Conservation (phyloP, 768 basidiomycete genomes). For the Collybia sordida region DNA sequence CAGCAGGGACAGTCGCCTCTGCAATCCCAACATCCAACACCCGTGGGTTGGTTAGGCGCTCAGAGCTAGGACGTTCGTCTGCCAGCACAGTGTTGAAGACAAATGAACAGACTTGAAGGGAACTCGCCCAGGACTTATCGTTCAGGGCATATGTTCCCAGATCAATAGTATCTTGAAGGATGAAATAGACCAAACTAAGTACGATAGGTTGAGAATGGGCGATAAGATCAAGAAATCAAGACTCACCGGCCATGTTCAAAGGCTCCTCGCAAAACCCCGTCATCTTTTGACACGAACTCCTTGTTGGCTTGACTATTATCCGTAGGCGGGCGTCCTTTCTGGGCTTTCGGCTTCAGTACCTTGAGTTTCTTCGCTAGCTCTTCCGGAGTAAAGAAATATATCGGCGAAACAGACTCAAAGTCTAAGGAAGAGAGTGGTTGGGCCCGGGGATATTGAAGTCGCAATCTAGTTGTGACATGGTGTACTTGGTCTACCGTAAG, state of each 20-base stretch:
- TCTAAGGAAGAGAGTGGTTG: slow-evolving; percentile 16
- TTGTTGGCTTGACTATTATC: slow-evolving; percentile 47
- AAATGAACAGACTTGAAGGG: slow-evolving; percentile 33
- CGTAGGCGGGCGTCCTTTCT: slow-evolving; percentile 27
- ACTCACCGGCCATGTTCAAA: slow-evolving; percentile 51
- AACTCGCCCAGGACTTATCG: slow-evolving; percentile 28
- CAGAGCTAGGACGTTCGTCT: slow-evolving; percentile 28
- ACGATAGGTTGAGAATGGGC: neutral
- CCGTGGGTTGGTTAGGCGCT: slow-evolving; percentile 28
- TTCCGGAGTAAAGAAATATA: slow-evolving; percentile 31
- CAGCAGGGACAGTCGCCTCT: slow-evolving; percentile 26
- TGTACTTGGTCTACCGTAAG: slow-evolving; percentile 32
- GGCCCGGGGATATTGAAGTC: slow-evolving; percentile 5
- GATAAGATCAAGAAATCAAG: neutral
- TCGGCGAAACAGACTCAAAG: slow-evolving; percentile 49
- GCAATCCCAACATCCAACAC: slow-evolving; percentile 43
- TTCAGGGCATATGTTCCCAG: slow-evolving; percentile 26
- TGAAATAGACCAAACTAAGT: slow-evolving; percentile 28
- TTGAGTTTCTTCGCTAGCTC: slow-evolving; percentile 38
- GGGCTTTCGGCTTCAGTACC: slow-evolving; percentile 34
- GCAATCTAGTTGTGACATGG: slow-evolving; percentile 16
- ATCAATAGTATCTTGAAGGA: slow-evolving; percentile 24
- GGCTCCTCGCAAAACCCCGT: slow-evolving; percentile 29
- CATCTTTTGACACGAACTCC: slow-evolving; percentile 23
- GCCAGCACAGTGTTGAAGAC: slow-evolving; percentile 30